Evolutionary conservation across 2,329 filamentous ascomycete species (phyloP).

Genomic region (Aureobasidium leucospermi): DNA sequence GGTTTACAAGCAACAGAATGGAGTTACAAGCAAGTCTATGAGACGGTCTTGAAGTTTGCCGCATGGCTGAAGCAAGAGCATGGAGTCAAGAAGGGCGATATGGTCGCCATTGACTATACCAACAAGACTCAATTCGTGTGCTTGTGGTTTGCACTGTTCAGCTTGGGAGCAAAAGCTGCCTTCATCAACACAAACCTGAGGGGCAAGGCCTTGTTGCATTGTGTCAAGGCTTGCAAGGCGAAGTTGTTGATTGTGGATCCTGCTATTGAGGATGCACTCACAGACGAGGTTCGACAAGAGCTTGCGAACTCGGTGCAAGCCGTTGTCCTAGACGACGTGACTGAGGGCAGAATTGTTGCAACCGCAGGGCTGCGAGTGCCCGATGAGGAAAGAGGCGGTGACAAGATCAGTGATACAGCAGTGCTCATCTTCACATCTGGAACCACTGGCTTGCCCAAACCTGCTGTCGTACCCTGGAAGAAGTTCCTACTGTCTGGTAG

Average conservation of each 20-base stretch:
- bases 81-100: constrained; percentile 60
- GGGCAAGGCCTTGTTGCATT: constrained; percentile 65
- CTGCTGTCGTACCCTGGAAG: constrained; percentile 29
- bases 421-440: constrained; percentile 80
- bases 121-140: constrained; percentile 76
- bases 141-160: constrained; percentile 70
- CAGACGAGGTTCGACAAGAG: constrained; percentile 42
- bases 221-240: constrained; percentile 60
- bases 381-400: constrained; percentile 25
- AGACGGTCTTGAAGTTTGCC: constrained; percentile 63
- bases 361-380: constrained; percentile 24
- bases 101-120: constrained; percentile 74
- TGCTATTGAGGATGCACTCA: constrained; percentile 47
- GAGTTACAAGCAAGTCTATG: constrained; percentile 71
- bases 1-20: constrained; percentile 37
- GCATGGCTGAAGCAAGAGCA: constrained; percentile 62
- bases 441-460: constrained; percentile 75
- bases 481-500: constrained; percentile 22
- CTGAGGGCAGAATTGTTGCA: constrained; percentile 39
- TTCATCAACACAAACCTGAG: constrained; percentile 84
- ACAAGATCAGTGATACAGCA: constrained; percentile 46
- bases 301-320: constrained; percentile 43
- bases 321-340: constrained; percentile 56
- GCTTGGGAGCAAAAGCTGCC: constrained; percentile 72
- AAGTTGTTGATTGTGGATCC: constrained; percentile 64